These are phyloP conservation scores for Puccinia coronata DNA, from an alignment of 1,284 basidiomycete genomes.

Conservation along the genomic window DNA sequence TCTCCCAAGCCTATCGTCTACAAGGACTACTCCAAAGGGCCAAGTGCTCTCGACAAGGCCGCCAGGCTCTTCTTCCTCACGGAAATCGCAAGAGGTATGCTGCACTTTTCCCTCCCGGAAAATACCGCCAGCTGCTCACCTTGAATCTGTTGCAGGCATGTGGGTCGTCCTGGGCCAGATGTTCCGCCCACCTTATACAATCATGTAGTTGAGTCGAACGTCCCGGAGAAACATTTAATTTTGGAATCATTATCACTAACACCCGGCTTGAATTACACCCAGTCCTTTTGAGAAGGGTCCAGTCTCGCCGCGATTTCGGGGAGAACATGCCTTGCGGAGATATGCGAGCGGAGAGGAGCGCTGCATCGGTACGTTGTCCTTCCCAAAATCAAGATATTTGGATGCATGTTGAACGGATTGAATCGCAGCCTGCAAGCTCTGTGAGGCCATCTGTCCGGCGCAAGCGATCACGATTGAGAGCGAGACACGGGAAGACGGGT, in stretches of 20 bases:
- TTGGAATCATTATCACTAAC: conserved; percentile 27
- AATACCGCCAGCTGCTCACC: not conserved
- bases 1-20: conserved; percentile 35
- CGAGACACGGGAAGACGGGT: conserved; percentile 92
- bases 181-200: conserved; percentile 81
- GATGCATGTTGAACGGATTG: not conserved
- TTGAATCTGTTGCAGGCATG: conserved; percentile 70
- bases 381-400: not conserved
- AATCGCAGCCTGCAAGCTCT: conserved; percentile 87
- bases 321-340: conserved; percentile 95
- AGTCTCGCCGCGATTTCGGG: conserved; percentile 93
- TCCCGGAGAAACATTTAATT: conserved; percentile 40
- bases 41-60: conserved; percentile 90
- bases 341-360: conserved; percentile 99
- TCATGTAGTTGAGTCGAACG: conserved; percentile 66
- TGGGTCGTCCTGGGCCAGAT: conserved; percentile 99
- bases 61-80: conserved; percentile 98
- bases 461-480: conserved; percentile 99
- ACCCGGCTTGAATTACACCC: conserved; percentile 62
- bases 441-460: conserved; percentile 98
- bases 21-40: conserved; percentile 66
- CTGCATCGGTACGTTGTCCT: conserved; percentile 76
- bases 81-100: conserved; percentile 87
- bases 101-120: conserved; percentile 48
- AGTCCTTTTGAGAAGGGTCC: conserved; percentile 88